A percentile compares a stretch with the other conserved stretches of the same genome.
Conservation (phyloP, 257 asterid genomes). For the Solanum dulcamara region DNA sequence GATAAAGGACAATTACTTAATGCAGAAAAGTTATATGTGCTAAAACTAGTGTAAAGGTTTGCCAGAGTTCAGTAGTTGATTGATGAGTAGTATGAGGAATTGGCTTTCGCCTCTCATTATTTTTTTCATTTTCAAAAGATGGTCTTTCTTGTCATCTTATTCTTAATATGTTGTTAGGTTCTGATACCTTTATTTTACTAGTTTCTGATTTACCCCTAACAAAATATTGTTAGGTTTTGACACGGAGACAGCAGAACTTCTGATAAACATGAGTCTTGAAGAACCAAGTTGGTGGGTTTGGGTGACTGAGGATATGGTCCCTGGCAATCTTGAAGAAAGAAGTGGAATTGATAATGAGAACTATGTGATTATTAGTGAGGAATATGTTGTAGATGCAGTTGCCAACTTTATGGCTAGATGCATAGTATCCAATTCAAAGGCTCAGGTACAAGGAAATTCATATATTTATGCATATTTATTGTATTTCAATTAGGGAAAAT, state of each 20-base stretch:
- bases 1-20: not conserved
- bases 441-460: slow-evolving; percentile 29
- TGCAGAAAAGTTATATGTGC: not conserved
- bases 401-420: slow-evolving; percentile 90
- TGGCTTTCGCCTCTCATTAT: not conserved
- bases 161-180: not conserved
- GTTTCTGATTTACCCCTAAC: not conserved
- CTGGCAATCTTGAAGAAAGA: slow-evolving; percentile 45
- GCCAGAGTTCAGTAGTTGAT: not conserved
- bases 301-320: slow-evolving; percentile 63
- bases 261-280: slow-evolving; percentile 51
- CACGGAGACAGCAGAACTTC: slow-evolving; percentile 46
- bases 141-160: not conserved
- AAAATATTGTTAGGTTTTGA: slow-evolving; percentile 31
- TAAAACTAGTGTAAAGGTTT: not conserved
- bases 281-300: slow-evolving; percentile 98
- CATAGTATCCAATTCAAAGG: slow-evolving; percentile 57
- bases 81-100: not conserved
- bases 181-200: not conserved
- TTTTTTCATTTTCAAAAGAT: not conserved
- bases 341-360: slow-evolving; percentile 71
- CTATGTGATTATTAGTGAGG: slow-evolving; percentile 71
- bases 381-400: slow-evolving; percentile 80
- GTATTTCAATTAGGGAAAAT: not conserved
- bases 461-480: not conserved